Conservation (phyloP, 345 rosid species). For the Salix caprea region DNA sequence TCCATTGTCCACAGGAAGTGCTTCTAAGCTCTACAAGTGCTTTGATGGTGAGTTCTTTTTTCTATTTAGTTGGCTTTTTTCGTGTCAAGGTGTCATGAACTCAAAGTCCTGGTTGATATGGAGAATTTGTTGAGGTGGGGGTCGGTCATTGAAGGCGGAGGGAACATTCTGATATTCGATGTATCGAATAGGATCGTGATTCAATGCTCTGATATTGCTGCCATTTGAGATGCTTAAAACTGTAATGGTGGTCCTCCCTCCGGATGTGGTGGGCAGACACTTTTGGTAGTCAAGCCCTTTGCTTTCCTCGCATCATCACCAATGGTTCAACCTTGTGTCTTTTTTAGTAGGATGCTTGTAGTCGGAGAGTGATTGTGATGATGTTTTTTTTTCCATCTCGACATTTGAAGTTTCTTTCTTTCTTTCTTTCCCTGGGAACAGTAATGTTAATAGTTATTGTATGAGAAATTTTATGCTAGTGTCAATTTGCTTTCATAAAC, state of each 20-base stretch:
- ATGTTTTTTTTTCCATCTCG: constrained; percentile 17
- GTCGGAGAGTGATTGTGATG: constrained; percentile 56
- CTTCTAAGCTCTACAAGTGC: constrained; percentile 36
- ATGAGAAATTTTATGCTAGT: constrained; percentile 43
- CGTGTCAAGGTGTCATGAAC: constrained; percentile 33
- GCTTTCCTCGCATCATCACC: constrained; percentile 16
- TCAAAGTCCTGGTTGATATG: constrained; percentile 27
- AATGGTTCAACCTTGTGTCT: constrained; percentile 27
- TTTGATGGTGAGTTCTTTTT: constrained; percentile 42
- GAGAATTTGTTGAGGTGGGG: constrained; percentile 24
- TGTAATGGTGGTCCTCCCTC: constrained; percentile 8
- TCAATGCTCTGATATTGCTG: constrained; percentile 7
- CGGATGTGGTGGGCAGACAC: constrained; percentile 26
- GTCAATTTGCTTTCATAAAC: constrained; percentile 36
- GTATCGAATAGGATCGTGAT: constrained; percentile 16
- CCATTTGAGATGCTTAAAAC: constrained; percentile 9
- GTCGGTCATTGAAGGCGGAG: constrained; percentile 22
- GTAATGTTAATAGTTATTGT: constrained; percentile 52
- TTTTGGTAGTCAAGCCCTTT: constrained; percentile 18
- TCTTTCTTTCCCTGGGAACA: constrained; percentile 21
- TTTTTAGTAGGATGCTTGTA: constrained; percentile 39
- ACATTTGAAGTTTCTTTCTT: constrained; percentile 25
- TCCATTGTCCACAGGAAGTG: constrained; percentile 71
- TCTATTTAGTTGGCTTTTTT: constrained; percentile 43
- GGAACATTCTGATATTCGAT: constrained; percentile 7